Evolutionary conservation across 1,284 basidiomycete species (phyloP), one percentile per base, ranked within the genome.

Genomic region (Trametes pubescens): DNA sequence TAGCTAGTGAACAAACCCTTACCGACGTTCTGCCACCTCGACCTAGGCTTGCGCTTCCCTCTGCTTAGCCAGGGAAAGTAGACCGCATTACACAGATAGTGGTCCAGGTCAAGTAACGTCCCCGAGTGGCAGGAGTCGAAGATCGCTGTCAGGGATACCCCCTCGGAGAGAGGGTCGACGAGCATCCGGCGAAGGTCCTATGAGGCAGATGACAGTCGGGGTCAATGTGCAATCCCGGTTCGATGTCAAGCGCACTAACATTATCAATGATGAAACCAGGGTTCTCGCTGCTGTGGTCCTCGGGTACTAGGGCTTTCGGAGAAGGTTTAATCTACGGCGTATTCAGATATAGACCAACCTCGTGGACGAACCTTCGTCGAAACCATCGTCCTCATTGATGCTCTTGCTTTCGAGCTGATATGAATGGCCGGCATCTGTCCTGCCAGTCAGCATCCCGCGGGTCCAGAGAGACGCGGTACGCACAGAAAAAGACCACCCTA

Each of bases 81-180:
- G 1, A 81, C 78, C 1, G 75, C 70, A 62, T 84, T 82, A 62
- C 81, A 84, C 0, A 76, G 74, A 59, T 77, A 77, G 63, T 84
- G 81, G 0, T 78, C 75, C 2, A 83, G 72, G 61, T 84, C 80
- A 0, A 84, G 73, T 37, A 84, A 59, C 0, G 82, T 81, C 0
- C 78, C 82, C 0, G 81, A 82, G 61, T 82, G 80, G 58, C 82
- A 83, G 0, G 81, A 79, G 67, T 84, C 82, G 55, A 84, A 79
- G 6, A 84, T 74, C 4, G 82, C 81, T n/a, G 81, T 76, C 21
- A 84, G 71, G 38, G 73, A 75, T 34, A 74, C 75, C 9, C 78
- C 82, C 6, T 62, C 61, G n/a, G 82, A 80, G 24, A 84, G 74
- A 10, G 73, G 68, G 16, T 79, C 67, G 14, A 82, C 77, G 13